Conservation (phyloP, 495 filamentous ascomycete species). For the Xylaria curta region DNA sequence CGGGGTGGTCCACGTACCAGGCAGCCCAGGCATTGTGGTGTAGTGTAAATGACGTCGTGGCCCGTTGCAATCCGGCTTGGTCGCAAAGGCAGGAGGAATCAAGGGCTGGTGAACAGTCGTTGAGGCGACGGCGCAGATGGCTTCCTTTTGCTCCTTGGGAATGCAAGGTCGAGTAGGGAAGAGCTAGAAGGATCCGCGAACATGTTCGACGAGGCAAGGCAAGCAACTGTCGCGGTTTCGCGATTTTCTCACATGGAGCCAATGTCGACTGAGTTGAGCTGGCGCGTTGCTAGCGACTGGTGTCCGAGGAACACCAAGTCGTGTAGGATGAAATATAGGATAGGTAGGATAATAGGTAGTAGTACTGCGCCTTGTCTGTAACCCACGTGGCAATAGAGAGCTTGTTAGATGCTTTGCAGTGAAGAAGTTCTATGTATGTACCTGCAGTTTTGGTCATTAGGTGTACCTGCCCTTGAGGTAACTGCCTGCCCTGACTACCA, state of each 20-base stretch:
- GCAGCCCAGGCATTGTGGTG: conserved; percentile 83
- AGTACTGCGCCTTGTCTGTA: conserved; percentile 4
- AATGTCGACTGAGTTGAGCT: conserved; percentile 19
- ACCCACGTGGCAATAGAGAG: conserved; percentile 10
- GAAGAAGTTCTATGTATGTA: neutral
- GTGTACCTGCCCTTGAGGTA: neutral
- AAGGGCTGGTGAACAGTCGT: conserved; percentile 22
- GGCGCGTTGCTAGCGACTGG: neutral
- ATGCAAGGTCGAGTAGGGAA: conserved; percentile 37
- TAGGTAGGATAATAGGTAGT: neutral
- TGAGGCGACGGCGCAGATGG: conserved; percentile 20
- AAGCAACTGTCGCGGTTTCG: conserved; percentile 32
- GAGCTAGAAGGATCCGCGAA: conserved; percentile 42
- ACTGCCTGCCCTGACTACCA: neutral
- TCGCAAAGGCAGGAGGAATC: conserved; percentile 21
- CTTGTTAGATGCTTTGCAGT: neutral
- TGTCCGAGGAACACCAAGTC: neutral
- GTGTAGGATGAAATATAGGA: neutral
- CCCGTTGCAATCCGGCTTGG: conserved; percentile 9
- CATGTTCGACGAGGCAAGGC: conserved; percentile 41
- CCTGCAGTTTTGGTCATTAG: neutral
- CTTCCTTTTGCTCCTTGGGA: conserved; percentile 43
- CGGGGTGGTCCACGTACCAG: conserved; percentile 62
- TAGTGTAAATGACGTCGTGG: conserved; percentile 11
- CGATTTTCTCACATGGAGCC: conserved; percentile 43